Conservation (phyloP, 2,329 filamentous ascomycete genomes). For the Paecilomyces formosus region DNA sequence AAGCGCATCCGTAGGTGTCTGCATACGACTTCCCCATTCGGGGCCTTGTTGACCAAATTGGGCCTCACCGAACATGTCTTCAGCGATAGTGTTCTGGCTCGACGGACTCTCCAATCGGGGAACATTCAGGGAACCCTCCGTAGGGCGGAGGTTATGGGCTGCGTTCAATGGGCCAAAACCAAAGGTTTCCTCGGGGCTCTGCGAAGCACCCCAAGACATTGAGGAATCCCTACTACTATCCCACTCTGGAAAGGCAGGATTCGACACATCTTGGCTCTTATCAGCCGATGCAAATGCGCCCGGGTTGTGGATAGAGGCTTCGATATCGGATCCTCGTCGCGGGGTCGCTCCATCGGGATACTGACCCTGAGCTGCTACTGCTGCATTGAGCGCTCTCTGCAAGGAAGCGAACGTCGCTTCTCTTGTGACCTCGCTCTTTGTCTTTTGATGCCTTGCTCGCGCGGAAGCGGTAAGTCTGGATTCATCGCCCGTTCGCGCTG, state of each 20-base stretch:
- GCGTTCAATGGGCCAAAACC: constrained; percentile 15
- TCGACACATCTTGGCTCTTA: constrained; percentile 10
- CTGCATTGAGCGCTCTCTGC: constrained; percentile 36
- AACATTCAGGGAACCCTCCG: constrained; percentile 15
- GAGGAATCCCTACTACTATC: constrained; percentile 17
- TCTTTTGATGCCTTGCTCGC: constrained; percentile 27
- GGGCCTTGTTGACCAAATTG: constrained; percentile 8
- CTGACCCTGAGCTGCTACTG: constrained; percentile 30
- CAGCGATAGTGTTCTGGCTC: constrained; percentile 5
- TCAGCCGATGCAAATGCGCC: constrained; percentile 14
- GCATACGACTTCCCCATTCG: constrained; percentile 19
- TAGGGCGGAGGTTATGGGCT: constrained; percentile 11
- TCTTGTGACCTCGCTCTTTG: constrained; percentile 29
- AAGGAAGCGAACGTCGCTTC: constrained; percentile 38
- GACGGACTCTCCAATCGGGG: constrained; percentile 11
- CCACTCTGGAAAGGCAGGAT: constrained; percentile 21
- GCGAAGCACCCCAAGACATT: constrained; percentile 19
- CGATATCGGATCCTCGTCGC: constrained; percentile 14
- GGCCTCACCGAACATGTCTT: constrained; percentile 4
- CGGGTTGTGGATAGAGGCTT: constrained; percentile 21
- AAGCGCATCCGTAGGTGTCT: constrained; percentile 11
- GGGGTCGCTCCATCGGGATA: constrained; percentile 16
- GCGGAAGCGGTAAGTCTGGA: constrained; percentile 15
- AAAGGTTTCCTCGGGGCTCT: constrained; percentile 16
- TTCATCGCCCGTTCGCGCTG: background rate